Evolutionary conservation across 805 yeast species (phyloP), one percentile per base, ranked within the genome.

Genomic region (Metschnikowia dekortorum): DNA sequence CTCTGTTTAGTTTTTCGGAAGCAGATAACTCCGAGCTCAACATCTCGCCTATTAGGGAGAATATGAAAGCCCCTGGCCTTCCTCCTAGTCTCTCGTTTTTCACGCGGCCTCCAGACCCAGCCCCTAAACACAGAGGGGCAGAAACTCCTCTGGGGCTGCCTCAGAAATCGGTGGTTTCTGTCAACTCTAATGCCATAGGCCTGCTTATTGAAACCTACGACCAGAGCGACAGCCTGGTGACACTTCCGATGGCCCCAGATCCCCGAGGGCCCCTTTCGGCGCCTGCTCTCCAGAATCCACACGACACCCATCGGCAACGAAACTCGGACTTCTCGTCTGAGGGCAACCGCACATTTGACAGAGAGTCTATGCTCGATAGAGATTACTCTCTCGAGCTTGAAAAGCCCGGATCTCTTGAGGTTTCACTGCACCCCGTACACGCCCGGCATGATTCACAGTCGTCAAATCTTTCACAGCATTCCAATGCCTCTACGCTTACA

Each of bases 401-500:
- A 28, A 49, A 26, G 30, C 41, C 37, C 29, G 28, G 29, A 4
- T 38, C 26, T 8, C 53, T 31, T 2, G 44, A 41, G 8, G 16
- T 8, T 1, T 33, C 36, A 8, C 30, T 34, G 9, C 37, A 36
- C 31, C 55, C 51, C 9, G 26, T 28, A 6, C 74, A 69, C 47
- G 52, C 46, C 33, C 53, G 76, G 31, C 69, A 73, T 34, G 66
- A 66, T 22, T 68, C 75, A 0, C 74, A 63, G 41, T 63, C 75
- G 1, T 69, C 74, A 1, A 62, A 63, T 6, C 57, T 64, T 4
- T 71, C 75, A 5, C 61, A 56, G 47, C 53, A 64, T 1, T 68
- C 74, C 1, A 52, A 65, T 3, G 55, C 65, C 1, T 65, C 74
- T 1, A 65, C 73, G 1, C 49, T 67, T 29, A 65, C 66, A 6